Evolutionary conservation across 352 stramenopile species (phyloP).

Genomic region (Phytophthora aleatoria): DNA sequence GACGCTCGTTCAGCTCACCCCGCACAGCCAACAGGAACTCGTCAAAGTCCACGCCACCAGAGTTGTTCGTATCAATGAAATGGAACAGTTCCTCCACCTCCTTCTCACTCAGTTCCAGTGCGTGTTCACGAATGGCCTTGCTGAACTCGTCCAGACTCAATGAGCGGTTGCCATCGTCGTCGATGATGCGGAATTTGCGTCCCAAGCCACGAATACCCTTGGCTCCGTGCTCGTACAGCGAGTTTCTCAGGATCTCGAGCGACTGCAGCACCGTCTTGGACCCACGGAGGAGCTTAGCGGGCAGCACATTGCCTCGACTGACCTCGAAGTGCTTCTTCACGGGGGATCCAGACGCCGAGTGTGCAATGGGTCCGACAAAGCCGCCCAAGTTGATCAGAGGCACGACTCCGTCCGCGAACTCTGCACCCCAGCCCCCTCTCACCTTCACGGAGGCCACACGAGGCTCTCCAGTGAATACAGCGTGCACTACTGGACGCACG

Average conservation of each 20-base stretch:
- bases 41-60: conserved; percentile 82
- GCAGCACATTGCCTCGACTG: conserved; percentile 75
- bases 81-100: conserved; percentile 78
- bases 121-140: conserved; percentile 78
- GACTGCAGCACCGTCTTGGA: conserved; percentile 65
- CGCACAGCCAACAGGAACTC: conserved; percentile 83
- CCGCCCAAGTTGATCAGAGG: conserved; percentile 70
- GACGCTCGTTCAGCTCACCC: conserved; percentile 73
- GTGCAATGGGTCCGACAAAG: conserved; percentile 56
- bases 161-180: conserved; percentile 85
- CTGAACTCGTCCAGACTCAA: conserved; percentile 77
- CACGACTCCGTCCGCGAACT: conserved; percentile 68
- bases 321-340: conserved; percentile 64
- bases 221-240: conserved; percentile 79
- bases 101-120: conserved; percentile 51
- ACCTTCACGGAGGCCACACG: conserved; percentile 76
- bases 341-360: conserved; percentile 42
- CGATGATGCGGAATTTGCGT: conserved; percentile 90
- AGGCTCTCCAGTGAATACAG: conserved; percentile 81
- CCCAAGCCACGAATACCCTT: conserved; percentile 76
- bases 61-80: conserved; percentile 86
- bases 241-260: conserved; percentile 65
- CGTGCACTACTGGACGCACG: conserved; percentile 77
- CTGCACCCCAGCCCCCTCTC: conserved; percentile 65
- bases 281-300: conserved; percentile 57